Conservation (phyloP, 2,329 filamentous ascomycete genomes). For the Aspergillus spinulosporus region DNA sequence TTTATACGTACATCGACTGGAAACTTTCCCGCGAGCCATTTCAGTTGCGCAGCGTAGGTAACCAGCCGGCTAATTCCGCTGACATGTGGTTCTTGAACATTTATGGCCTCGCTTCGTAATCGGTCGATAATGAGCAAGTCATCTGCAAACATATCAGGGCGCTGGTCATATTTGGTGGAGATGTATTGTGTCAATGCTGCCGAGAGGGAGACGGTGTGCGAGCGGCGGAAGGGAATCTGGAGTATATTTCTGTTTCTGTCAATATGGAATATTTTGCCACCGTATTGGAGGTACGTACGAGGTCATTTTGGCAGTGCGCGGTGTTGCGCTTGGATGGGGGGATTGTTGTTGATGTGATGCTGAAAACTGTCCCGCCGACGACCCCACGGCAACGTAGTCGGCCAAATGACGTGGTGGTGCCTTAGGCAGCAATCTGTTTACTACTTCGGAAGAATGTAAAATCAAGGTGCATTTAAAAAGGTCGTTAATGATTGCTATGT, state of each 20-base stretch:
- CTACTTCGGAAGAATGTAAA: neutral
- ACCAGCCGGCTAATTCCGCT: conserved; percentile 88
- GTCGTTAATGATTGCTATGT: conserved; percentile 1
- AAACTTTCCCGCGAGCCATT: conserved; percentile 93
- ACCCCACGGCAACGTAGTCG: conserved; percentile 29
- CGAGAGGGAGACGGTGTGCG: conserved; percentile 74
- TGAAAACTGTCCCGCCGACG: conserved; percentile 25
- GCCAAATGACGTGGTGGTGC: conserved; percentile 31
- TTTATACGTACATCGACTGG: conserved; percentile 72
- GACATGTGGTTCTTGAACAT: conserved; percentile 81
- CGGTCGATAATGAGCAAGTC: conserved; percentile 86
- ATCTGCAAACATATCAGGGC: conserved; percentile 91
- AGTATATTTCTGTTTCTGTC: conserved; percentile 53
- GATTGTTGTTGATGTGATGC: conserved; percentile 30
- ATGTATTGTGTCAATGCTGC: conserved; percentile 91
- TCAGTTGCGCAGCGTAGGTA: conserved; percentile 88
- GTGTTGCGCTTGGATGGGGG: neutral
- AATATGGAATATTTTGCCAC: neutral
- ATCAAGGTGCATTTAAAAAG: neutral
- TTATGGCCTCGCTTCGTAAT: conserved; percentile 80
- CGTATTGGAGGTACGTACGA: conserved; percentile 32
- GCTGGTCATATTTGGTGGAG: conserved; percentile 96
- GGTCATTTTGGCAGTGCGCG: conserved; percentile 31
- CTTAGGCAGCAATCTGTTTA: conserved; percentile 25
- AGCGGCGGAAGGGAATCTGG: conserved; percentile 83